These are phyloP conservation scores for Saprolegnia parasitica DNA, from an alignment of 352 stramenopile species.

Conservation along the genomic window DNA sequence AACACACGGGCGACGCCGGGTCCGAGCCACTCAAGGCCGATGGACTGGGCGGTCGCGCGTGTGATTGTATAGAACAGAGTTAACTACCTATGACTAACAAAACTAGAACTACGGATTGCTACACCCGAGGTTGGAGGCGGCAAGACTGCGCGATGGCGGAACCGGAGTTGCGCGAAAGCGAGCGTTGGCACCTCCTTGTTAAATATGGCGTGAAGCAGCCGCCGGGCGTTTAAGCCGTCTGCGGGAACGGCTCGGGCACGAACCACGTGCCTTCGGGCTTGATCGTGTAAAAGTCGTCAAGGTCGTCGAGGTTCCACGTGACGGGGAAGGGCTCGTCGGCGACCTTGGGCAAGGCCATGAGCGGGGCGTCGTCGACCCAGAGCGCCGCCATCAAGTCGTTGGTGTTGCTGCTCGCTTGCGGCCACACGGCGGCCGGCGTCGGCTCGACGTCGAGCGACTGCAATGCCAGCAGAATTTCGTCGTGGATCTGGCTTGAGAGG, in stretches of 20 bases:
- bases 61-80: background rate
- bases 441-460: background rate
- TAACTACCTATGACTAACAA: constrained; percentile 5
- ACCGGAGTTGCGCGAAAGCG: background rate
- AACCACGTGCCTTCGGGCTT: background rate
- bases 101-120: background rate
- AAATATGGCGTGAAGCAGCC: background rate
- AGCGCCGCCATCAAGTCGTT: background rate
- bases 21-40: background rate
- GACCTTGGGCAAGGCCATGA: background rate
- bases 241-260: background rate
- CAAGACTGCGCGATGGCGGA: too few species aligned
- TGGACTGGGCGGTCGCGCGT: background rate
- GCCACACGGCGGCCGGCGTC: background rate
- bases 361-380: background rate
- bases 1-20: too few species aligned
- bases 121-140: too few species aligned
- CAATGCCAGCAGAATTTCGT: background rate
- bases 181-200: background rate
- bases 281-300: background rate
- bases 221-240: background rate
- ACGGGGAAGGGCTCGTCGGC: background rate
- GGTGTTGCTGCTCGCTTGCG: too few species aligned
- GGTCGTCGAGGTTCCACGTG: background rate
- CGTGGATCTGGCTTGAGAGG: background rate